Base-by-base conservation (phyloP, 2,329 filamentous ascomycete genomes). In the Acephala macrosclerotiorum region DNA sequence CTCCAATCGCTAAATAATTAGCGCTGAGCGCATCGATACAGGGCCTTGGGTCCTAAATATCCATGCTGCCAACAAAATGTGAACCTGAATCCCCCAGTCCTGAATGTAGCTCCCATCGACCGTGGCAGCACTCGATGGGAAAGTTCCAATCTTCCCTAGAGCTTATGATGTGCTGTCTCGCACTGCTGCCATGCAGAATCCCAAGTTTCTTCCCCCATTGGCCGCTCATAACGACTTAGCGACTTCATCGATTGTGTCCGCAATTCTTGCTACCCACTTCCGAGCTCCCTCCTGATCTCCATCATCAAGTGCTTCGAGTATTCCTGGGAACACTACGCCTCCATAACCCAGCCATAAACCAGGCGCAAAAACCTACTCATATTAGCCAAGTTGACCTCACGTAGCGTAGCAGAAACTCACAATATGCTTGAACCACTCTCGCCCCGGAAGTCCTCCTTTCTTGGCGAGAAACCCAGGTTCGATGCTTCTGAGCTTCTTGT, bases 401-500 rank as follows among this genome's bases (percentile, higher is more conserved):
- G 33, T 26, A 18, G 4, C 29, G 26, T 14, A 26, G 22, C 18
- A 26, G 26, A 26, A 9, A 59, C 36, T 59, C 35, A 63, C 57
- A n/a, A 64, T 53, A 60, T 64, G 57, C 53, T 45, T 60, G 42
- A 56, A 64, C 18, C 49, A 64, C 20, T 64, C 57, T 35, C 57
- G 51, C 3, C 45, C 58, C 20, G 47, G 49, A n/a, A 64, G 40
- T 1, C 62, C 62, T 20, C 63, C 58, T 20, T 65, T 38, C 14
- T 60, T 51, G 25, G 33, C 33, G 25, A 65, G 35, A 25, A 61
- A 65, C 1, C 63, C 63, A 2, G 36, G 38, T 38, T 65, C 49
- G 14, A 61, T 60, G 18, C 53, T 47, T 14, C 40, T 55, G 22
- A 60, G 55, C 18, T 65, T 65, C n/a, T 58, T 22, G 25, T 65